Percentiles rank a stretch among this genome's conserved stretches.
These are phyloP conservation scores for Tolypocladium nubicola DNA, from an alignment of 2,329 filamentous ascomycete genomes.

Conservation along the genomic window DNA sequence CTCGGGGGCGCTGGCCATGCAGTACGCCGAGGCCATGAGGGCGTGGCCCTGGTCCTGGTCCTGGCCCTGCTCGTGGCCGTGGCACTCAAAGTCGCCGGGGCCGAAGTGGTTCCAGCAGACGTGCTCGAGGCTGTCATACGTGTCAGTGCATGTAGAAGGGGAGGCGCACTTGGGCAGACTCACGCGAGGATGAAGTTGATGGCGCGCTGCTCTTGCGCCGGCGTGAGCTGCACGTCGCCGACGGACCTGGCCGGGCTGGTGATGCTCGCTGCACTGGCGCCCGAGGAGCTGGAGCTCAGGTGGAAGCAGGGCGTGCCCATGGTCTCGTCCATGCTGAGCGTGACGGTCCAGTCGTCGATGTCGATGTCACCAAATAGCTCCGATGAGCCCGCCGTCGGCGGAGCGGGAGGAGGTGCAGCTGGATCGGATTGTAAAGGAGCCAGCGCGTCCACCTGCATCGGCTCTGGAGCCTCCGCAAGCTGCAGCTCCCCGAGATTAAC, in stretches of 20 bases:
- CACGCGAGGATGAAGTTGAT: slow-evolving; percentile 46
- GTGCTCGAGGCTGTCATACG: slow-evolving; percentile 33
- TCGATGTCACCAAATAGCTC: slow-evolving; percentile 24
- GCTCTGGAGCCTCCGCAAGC: background rate
- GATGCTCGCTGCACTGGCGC: slow-evolving; percentile 8
- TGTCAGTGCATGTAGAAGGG: slow-evolving; percentile 1
- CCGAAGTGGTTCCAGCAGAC: slow-evolving; percentile 41
- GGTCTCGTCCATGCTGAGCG: slow-evolving; percentile 28
- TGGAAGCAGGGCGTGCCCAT: slow-evolving; percentile 32
- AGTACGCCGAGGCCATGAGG: slow-evolving; percentile 32
- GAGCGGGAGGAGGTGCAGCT: background rate
- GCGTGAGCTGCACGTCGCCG: slow-evolving; percentile 17
- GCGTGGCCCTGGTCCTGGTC: slow-evolving; percentile 26
- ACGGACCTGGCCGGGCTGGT: slow-evolving; percentile 9
- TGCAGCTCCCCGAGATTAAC: background rate
- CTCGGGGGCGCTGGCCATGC: slow-evolving; percentile 27
- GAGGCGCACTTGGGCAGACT: slow-evolving; percentile 9
- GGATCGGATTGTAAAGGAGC: background rate
- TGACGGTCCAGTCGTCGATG: slow-evolving; percentile 27
- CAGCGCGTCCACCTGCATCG: background rate
- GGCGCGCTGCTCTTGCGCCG: slow-evolving; percentile 30
- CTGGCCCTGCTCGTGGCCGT: slow-evolving; percentile 17
- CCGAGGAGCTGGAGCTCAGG: slow-evolving; percentile 20
- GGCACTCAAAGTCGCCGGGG: slow-evolving; percentile 25
- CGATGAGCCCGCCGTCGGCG: slow-evolving; percentile 1